Evolutionary conservation across 139 green algal species (phyloP).

Genomic region (Chlorella sp.): DNA sequence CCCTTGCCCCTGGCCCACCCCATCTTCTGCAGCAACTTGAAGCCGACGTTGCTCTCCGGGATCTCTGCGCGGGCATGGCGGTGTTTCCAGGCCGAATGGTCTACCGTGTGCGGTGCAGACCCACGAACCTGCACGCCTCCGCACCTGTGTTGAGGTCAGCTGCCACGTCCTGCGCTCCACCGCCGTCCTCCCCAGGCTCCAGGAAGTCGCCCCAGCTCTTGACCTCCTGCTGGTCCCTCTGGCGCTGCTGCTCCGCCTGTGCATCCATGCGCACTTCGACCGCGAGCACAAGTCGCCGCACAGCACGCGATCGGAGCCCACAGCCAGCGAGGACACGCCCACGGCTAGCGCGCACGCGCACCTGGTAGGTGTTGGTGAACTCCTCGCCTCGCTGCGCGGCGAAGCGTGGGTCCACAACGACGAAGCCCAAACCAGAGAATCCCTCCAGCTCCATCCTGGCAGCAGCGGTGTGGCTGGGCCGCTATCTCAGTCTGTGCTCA

Average conservation of each 20-base stretch:
- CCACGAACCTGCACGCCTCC: too few relatives aligned
- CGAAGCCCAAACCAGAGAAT: neutral
- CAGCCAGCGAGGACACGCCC: too few relatives aligned
- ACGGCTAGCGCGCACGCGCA: too few relatives aligned
- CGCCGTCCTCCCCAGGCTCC: neutral
- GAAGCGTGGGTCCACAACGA: conserved; percentile 15
- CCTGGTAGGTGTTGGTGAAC: conserved; percentile 17
- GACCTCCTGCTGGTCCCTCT: neutral
- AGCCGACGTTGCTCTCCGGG: conserved; percentile 63
- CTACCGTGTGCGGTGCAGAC: too few relatives aligned
- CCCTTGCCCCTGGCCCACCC: conserved; percentile 73
- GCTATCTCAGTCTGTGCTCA: too few relatives aligned
- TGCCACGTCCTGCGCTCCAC: neutral
- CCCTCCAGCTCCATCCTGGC: too few relatives aligned
- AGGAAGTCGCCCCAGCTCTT: conserved; percentile 1
- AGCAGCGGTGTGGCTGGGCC: too few relatives aligned
- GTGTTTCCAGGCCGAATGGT: neutral
- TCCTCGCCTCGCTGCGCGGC: conserved; percentile 13
- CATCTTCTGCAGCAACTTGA: conserved; percentile 73
- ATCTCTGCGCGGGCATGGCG: conserved; percentile 11
- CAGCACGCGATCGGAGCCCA: too few relatives aligned
- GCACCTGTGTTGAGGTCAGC: conserved; percentile 4
- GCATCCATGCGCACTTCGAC: neutral
- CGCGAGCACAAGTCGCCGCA: too few relatives aligned
- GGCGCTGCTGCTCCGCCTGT: neutral